Percentiles rank a stretch among this genome's conserved stretches.
Conservation (phyloP, 805 yeast genomes). For the Lipomyces lipofer region DNA sequence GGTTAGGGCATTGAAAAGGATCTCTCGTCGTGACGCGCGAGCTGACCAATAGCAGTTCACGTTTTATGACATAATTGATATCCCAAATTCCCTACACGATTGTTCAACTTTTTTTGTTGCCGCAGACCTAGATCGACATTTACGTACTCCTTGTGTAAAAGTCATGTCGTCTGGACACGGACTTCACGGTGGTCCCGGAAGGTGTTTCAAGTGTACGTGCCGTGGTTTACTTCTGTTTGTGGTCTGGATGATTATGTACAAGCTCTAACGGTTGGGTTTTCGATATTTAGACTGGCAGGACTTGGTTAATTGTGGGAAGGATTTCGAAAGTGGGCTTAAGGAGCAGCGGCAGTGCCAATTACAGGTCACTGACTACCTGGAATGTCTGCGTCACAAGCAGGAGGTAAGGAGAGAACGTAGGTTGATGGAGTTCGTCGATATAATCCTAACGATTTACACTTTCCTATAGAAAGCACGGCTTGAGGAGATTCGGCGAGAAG, state of each 20-base stretch:
- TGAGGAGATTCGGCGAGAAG: constrained; percentile 12
- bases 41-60: too few relatives aligned
- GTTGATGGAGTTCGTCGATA: too few relatives aligned
- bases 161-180: constrained; percentile 45
- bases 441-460: neutral
- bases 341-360: constrained; percentile 41
- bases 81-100: too few relatives aligned
- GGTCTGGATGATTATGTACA: too few relatives aligned
- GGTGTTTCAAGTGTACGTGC: constrained; percentile 49
- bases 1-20: too few relatives aligned
- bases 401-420: constrained; percentile 37
- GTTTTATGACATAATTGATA: too few relatives aligned
- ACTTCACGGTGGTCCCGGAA: constrained; percentile 47
- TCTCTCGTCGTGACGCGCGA: too few relatives aligned
- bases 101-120: too few relatives aligned
- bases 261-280: too few relatives aligned
- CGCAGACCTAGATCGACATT: constrained; percentile 11
- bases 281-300: constrained; percentile 20
- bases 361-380: constrained; percentile 50
- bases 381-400: constrained; percentile 52
- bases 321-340: constrained; percentile 3
- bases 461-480: constrained; percentile 25
- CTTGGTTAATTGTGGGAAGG: constrained; percentile 18
- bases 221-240: too few relatives aligned
- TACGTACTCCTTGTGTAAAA: too few relatives aligned